These are phyloP conservation scores for Talaromyces amestolkiae DNA, from an alignment of 2,329 filamentous ascomycete species.

Conservation along the genomic window DNA sequence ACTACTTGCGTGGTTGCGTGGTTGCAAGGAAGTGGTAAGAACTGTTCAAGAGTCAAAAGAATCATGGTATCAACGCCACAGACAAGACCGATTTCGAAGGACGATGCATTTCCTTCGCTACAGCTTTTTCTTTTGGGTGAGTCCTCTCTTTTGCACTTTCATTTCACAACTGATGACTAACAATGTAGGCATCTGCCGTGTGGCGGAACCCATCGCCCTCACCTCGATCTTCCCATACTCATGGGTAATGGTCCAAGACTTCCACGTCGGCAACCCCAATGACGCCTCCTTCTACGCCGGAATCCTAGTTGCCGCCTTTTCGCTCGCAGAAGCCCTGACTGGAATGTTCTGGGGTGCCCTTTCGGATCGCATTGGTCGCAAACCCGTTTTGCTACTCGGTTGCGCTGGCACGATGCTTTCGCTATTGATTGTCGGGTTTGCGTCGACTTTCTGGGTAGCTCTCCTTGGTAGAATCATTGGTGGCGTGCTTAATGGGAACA, in stretches of 20 bases:
- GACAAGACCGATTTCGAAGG: constrained; percentile 58
- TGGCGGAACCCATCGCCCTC: constrained; percentile 88
- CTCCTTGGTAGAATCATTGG: constrained; percentile 72
- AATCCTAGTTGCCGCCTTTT: constrained; percentile 81
- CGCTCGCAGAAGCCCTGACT: constrained; percentile 75
- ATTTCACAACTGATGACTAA: constrained; percentile 19
- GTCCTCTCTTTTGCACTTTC: constrained; percentile 26
- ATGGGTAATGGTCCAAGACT: constrained; percentile 56
- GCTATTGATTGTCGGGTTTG: constrained; percentile 78
- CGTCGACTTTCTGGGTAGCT: constrained; percentile 79
- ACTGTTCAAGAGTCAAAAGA: constrained; percentile 47
- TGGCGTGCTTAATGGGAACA: constrained; percentile 85
- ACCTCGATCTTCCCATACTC: constrained; percentile 93
- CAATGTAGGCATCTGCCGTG: constrained; percentile 76
- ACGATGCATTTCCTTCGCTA: constrained; percentile 72
- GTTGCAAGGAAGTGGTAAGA: constrained; percentile 49
- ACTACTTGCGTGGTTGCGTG: constrained; percentile 19
- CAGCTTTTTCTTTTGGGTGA: constrained; percentile 83
- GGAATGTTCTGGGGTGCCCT: constrained; percentile 85
- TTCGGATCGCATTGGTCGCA: constrained; percentile 78
- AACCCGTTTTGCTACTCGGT: constrained; percentile 78
- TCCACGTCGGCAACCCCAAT: constrained; percentile 34
- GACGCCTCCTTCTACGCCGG: constrained; percentile 88
- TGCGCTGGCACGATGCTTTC: constrained; percentile 80
- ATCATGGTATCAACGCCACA: constrained; percentile 60